These are phyloP conservation scores for Prunus yedoensis DNA, from an alignment of 331 rosid genomes.

Conservation along the genomic window DNA sequence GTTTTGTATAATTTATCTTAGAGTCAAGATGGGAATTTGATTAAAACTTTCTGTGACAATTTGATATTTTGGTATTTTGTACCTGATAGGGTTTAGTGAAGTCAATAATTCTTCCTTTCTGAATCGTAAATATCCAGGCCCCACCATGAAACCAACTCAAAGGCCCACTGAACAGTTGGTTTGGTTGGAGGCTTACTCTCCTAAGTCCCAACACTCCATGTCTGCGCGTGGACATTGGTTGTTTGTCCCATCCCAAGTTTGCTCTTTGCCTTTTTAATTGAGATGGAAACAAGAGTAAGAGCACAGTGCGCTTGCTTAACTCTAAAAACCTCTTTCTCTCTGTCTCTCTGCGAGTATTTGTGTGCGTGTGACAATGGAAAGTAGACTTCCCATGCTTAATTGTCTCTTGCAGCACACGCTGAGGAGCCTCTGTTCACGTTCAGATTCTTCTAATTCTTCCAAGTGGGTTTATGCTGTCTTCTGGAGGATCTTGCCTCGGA, in stretches of 20 bases:
- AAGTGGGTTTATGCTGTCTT: constrained; percentile 89
- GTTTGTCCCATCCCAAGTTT: neutral
- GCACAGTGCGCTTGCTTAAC: neutral
- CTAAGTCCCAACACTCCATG: constrained; percentile 18
- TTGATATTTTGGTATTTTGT: neutral
- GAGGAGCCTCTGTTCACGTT: constrained; percentile 57
- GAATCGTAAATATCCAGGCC: constrained; percentile 40
- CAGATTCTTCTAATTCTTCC: constrained; percentile 50
- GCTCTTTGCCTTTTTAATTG: constrained; percentile 18
- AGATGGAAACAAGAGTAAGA: neutral
- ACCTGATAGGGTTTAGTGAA: too few relatives aligned
- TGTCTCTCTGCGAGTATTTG: neutral
- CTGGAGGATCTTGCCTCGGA: constrained; percentile 83
- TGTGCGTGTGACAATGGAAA: constrained; percentile 50
- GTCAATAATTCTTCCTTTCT: neutral
- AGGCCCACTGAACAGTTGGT: constrained; percentile 14
- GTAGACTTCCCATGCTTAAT: constrained; percentile 63
- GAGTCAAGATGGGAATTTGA: neutral
- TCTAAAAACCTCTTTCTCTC: neutral
- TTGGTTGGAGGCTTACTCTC: constrained; percentile 28
- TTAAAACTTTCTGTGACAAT: neutral
- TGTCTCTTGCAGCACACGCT: constrained; percentile 77
- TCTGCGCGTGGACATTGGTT: constrained; percentile 22
- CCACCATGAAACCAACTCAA: constrained; percentile 45
- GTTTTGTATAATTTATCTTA: neutral